phyloP scores from a whole-genome alignment of 352 stramenopile species.

The Phytophthora fragariae region DNA sequence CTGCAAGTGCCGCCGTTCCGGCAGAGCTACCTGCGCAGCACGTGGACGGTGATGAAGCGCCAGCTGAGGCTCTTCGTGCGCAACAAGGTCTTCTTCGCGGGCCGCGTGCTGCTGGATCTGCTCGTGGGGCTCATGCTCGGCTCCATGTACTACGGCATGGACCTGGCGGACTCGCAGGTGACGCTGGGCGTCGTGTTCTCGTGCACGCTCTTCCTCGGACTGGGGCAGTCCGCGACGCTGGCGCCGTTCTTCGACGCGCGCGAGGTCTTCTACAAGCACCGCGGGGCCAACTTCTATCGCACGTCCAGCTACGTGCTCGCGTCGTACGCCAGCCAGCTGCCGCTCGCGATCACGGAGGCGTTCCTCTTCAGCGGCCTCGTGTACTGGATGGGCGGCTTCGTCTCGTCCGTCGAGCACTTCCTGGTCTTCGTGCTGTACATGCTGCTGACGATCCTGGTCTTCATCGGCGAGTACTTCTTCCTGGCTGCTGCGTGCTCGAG shows the following conservation, averaged over 20 bases:
- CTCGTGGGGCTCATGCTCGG: constrained; percentile 52
- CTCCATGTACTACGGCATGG: constrained; percentile 49
- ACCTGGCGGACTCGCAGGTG: constrained; percentile 46
- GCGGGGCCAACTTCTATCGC: constrained; percentile 83
- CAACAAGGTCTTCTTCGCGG: constrained; percentile 47
- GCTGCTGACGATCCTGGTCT: constrained; percentile 55
- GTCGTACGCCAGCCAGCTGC: constrained; percentile 37
- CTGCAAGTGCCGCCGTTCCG: constrained; percentile 49
- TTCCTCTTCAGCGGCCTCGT: constrained; percentile 81
- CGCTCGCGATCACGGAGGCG: constrained; percentile 63
- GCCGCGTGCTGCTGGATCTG: constrained; percentile 43
- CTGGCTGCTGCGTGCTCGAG: constrained; percentile 41
- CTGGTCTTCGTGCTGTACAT: constrained; percentile 57
- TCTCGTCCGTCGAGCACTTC: constrained; percentile 30
- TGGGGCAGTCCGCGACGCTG: constrained; percentile 76
- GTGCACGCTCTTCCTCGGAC: constrained; percentile 73
- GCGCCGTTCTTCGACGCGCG: constrained; percentile 66
- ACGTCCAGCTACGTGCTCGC: constrained; percentile 81
- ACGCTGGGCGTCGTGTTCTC: constrained; percentile 79
- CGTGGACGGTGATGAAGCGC: constrained; percentile 46
- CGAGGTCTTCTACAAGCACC: constrained; percentile 87
- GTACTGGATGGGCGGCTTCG: constrained; percentile 84
- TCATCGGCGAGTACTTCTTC: constrained; percentile 55
- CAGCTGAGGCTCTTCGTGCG: constrained; percentile 49
- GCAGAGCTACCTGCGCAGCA: constrained; percentile 42